Evolutionary conservation across 2,329 filamentous ascomycete species (phyloP), one percentile per base, ranked within the genome.

Genomic region (Madurella fahalii): DNA sequence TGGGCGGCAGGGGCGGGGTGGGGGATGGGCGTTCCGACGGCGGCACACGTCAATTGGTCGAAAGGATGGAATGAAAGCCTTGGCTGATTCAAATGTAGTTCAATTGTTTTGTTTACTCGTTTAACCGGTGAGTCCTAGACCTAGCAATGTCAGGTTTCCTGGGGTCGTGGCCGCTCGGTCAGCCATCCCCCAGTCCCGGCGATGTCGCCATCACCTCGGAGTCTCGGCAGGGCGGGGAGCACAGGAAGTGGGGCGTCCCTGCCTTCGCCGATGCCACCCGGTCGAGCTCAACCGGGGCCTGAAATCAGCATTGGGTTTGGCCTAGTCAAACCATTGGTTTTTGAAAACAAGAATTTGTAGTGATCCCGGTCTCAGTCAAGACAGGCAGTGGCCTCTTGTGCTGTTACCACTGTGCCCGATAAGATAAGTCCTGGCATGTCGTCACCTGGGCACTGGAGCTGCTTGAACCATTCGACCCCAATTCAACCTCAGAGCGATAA

Each of bases 161-260:
- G 9, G 13, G 13, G 11, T 37, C 34, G 34, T 15, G 34, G 9
- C 34, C 11, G 11, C 34, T 37, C 34, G 34, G 11, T 9, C 11
- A 15, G 9, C 34, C 13, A n/a, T 37, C 34, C 16, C 16, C 32
- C 8, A 12, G n/a, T 1, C 31, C 3, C 13, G 31, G 16, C 12
- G 16, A 16, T 54, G 52, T 50, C 50, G 50, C 47, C 52, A 52
- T 57, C 55, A 46, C 34, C 52, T 57, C 52, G 54, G 54, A 9
- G 43, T 56, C 34, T 58, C 58, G 58, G 58, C 52, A 52, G 34
- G 41, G 52, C 46, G 54, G 48, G 34, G 50, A 52, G 50, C 44
- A 48, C 16, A 39, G 1, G 32, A 40, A 16, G 52, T 47, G 44
- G 53, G 57, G 49, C 18, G 30, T 15, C 25, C 42, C 40, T 44